Conservation (phyloP, 257 asterid species). For the Solanum infundibuliforme region DNA sequence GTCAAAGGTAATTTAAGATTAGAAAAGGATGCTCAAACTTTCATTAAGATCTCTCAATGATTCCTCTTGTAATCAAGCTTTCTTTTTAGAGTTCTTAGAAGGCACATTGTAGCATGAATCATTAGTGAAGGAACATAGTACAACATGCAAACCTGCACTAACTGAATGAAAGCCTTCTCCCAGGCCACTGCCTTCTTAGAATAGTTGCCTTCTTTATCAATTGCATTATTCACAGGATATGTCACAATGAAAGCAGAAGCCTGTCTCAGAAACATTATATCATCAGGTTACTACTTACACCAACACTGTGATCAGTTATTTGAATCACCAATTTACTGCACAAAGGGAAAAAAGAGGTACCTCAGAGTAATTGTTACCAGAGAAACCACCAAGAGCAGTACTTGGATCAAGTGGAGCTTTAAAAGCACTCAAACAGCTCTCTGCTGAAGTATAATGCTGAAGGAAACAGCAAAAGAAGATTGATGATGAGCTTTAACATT, state of each 20-base stretch:
- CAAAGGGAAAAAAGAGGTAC: constrained; percentile 21
- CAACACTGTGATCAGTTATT: not conserved
- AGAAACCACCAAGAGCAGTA: constrained; percentile 94
- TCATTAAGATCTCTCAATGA: not conserved
- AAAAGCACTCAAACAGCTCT: constrained; percentile 78
- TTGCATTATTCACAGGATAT: constrained; percentile 90
- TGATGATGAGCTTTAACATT: not conserved
- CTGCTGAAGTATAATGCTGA: constrained; percentile 90
- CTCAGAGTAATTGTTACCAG: constrained; percentile 81
- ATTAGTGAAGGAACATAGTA: constrained; percentile 3
- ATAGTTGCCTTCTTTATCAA: constrained; percentile 63
- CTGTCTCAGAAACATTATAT: constrained; percentile 29
- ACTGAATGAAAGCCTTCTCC: constrained; percentile 96
- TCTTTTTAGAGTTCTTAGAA: not conserved
- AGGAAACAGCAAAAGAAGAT: constrained; percentile 14
- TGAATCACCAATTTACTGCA: not conserved
- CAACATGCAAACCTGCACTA: constrained; percentile 55
- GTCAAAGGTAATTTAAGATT: not conserved
- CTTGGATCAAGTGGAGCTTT: constrained; percentile 97
- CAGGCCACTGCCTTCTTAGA: constrained; percentile 81
- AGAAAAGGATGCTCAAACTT: not conserved
- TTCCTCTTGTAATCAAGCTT: not conserved
- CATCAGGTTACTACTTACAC: constrained; percentile 5
- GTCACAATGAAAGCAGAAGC: constrained; percentile 94
- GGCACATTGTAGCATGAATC: not conserved